Evolutionary conservation across 495 filamentous ascomycete species (phyloP).

Genomic region (Xylaria flabelliformis): DNA sequence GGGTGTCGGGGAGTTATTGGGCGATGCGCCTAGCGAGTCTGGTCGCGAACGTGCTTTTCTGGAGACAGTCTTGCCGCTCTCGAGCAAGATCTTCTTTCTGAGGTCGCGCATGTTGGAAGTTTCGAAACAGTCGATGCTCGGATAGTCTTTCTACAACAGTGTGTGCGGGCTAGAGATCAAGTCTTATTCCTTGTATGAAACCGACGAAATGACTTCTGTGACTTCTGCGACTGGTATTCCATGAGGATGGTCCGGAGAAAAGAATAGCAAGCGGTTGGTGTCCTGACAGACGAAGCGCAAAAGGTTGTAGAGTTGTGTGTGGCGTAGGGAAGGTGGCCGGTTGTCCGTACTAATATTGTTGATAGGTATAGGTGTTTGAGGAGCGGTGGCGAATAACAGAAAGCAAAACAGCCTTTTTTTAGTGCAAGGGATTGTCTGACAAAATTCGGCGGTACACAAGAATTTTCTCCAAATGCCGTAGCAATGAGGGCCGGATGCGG

Average conservation of each 20-base stretch:
- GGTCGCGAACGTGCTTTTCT: conserved; percentile 81
- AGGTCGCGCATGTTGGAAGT: conserved; percentile 71
- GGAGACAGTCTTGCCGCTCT: conserved; percentile 91
- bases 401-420: conserved; percentile 11
- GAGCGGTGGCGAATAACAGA: conserved; percentile 17
- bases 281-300: neutral
- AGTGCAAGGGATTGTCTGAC: conserved; percentile 12
- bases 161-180: conserved; percentile 30
- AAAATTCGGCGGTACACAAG: conserved; percentile 14
- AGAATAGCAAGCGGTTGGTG: neutral
- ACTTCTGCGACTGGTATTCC: conserved; percentile 41
- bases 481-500: conserved; percentile 20
- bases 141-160: conserved; percentile 3
- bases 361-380: neutral
- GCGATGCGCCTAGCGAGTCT: conserved; percentile 66
- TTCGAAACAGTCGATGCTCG: conserved; percentile 14
- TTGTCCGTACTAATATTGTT: conserved; percentile 6
- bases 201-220: conserved; percentile 30
- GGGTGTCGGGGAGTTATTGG: conserved; percentile 36
- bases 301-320: neutral
- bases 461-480: conserved; percentile 21
- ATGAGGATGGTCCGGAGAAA: conserved; percentile 36
- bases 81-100: conserved; percentile 76
- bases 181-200: conserved; percentile 40
- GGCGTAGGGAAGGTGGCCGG: neutral